Conservation (phyloP, 2,329 filamentous ascomycete genomes). For the Coniochaeta pulveracea region DNA sequence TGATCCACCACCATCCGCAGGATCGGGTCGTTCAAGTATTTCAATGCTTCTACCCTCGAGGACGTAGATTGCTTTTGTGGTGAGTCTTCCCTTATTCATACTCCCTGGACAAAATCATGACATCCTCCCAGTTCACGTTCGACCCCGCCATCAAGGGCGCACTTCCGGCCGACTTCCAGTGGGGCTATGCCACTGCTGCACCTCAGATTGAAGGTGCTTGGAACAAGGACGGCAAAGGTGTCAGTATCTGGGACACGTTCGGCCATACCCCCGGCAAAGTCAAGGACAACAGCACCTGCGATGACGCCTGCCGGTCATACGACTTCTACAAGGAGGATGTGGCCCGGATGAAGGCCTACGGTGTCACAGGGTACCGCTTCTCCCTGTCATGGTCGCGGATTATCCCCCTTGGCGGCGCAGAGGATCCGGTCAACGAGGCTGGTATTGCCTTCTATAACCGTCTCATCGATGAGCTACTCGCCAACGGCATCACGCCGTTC, state of each 20-base stretch:
- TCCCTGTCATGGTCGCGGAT: constrained; percentile 55
- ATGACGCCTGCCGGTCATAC: constrained; percentile 26
- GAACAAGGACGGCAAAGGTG: constrained; percentile 27
- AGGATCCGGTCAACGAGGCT: constrained; percentile 49
- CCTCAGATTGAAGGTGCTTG: constrained; percentile 29
- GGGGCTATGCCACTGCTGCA: constrained; percentile 28
- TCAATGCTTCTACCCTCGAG: no score
- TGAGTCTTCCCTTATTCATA: no score
- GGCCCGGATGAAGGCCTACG: constrained; percentile 44
- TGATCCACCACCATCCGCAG: no score
- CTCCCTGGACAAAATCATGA: no score
- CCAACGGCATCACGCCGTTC: constrained; percentile 46
- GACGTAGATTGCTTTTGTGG: no score
- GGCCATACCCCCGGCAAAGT: constrained; percentile 25
- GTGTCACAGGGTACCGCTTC: constrained; percentile 51
- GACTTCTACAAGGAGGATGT: constrained; percentile 40
- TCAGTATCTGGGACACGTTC: constrained; percentile 28
- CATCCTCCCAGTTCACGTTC: constrained; percentile 5
- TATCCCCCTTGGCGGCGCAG: constrained; percentile 50
- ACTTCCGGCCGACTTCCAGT: constrained; percentile 23
- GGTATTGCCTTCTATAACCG: constrained; percentile 49
- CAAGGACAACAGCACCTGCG: constrained; percentile 24
- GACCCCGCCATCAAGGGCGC: constrained; percentile 15
- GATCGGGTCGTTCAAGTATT: no score
- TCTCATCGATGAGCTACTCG: constrained; percentile 46